These are phyloP conservation scores for Pisolithus orientalis DNA, from an alignment of 768 basidiomycete species.

Conservation along the genomic window DNA sequence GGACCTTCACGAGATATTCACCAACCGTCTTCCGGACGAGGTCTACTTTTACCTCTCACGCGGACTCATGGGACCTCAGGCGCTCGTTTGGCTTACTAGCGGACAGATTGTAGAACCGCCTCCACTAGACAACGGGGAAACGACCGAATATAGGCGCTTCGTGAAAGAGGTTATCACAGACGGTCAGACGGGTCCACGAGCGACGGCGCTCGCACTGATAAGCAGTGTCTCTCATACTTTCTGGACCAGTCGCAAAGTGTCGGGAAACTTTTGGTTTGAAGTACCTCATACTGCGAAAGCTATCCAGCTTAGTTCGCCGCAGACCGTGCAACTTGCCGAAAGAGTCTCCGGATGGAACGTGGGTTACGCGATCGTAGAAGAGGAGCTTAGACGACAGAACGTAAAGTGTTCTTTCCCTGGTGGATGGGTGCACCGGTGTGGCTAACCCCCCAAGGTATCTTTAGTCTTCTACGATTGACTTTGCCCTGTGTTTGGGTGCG, in stretches of 20 bases:
- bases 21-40: constrained; percentile 90
- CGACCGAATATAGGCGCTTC: constrained; percentile 89
- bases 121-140: constrained; percentile 93
- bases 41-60: constrained; percentile 95
- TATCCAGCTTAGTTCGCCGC: constrained; percentile 66
- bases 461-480: constrained; percentile 96
- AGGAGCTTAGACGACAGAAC: constrained; percentile 93
- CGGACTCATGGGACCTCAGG: constrained; percentile 82
- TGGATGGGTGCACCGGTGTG: constrained; percentile 20
- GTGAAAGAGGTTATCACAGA: constrained; percentile 96
- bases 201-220: constrained; percentile 83
- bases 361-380: constrained; percentile 76
- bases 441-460: constrained; percentile 6
- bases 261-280: constrained; percentile 73
- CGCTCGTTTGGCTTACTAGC: constrained; percentile 90
- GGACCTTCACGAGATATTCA: constrained; percentile 94
- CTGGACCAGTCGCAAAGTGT: constrained; percentile 76
- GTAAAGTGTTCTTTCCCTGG: constrained; percentile 44
- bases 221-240: constrained; percentile 72
- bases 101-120: constrained; percentile 81
- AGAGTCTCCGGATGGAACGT: constrained; percentile 90
- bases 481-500: constrained; percentile 89
- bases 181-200: constrained; percentile 87
- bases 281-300: constrained; percentile 46
- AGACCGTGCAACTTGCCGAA: constrained; percentile 83